These are phyloP conservation scores for Daldinia sp. DNA, from an alignment of 2,329 filamentous ascomycete genomes.

Conservation along the genomic window DNA sequence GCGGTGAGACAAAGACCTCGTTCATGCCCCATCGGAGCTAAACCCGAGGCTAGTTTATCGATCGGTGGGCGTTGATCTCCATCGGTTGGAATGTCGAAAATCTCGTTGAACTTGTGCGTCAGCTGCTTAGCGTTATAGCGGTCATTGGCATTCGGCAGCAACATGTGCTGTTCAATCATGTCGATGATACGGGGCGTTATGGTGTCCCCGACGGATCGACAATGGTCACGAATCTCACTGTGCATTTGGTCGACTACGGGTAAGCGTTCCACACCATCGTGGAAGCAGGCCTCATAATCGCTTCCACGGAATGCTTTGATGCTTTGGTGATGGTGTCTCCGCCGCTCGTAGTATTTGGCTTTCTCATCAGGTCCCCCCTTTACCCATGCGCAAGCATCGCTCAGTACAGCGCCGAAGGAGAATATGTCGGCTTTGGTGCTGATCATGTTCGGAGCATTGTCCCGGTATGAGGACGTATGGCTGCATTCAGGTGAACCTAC, in stretches of 20 bases:
- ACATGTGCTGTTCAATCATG: slow-evolving; percentile 38
- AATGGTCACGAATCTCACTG: slow-evolving; percentile 23
- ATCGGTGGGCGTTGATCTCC: background rate
- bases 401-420: slow-evolving; percentile 37
- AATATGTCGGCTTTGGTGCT: slow-evolving; percentile 39
- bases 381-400: slow-evolving; percentile 37
- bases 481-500: slow-evolving; percentile 25
- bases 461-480: slow-evolving; percentile 26
- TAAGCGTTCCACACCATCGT: background rate
- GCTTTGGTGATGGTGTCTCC: slow-evolving; percentile 23
- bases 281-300: background rate
- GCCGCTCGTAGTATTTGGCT: slow-evolving; percentile 23
- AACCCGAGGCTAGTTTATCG: background rate
- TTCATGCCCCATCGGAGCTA: background rate
- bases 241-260: slow-evolving; percentile 29
- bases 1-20: background rate
- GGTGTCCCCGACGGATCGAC: slow-evolving; percentile 22
- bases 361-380: slow-evolving; percentile 25
- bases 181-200: slow-evolving; percentile 35
- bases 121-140: slow-evolving; percentile 21
- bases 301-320: background rate
- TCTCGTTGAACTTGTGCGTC: background rate
- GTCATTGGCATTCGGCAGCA: slow-evolving; percentile 22
- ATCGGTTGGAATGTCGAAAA: background rate
- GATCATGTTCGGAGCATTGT: slow-evolving; percentile 21